Percentiles rank a stretch among this genome's conserved stretches.
phyloP scores from a whole-genome alignment of 257 asterid species.

The Solanum medicagineum region DNA sequence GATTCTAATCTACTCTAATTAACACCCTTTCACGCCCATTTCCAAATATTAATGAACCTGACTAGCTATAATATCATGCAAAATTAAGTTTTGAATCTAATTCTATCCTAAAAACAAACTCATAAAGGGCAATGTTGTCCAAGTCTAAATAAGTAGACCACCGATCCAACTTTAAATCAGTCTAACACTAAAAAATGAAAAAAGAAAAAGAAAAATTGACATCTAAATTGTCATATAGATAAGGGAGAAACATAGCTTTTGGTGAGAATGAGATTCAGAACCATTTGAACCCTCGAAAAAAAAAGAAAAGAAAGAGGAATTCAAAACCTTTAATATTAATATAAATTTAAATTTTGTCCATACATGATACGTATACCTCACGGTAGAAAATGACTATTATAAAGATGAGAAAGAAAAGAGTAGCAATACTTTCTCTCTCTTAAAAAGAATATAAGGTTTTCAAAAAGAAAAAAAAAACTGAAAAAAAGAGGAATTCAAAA shows the following conservation, averaged over 20 bases:
- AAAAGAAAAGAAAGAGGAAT: neutral
- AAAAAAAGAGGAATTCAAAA: neutral
- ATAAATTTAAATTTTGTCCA: neutral
- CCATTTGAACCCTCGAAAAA: neutral
- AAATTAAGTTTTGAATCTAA: too few relatives aligned
- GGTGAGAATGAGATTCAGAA: neutral
- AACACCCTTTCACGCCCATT: too few relatives aligned
- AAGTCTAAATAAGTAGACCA: too few relatives aligned
- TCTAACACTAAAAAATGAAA: too few relatives aligned
- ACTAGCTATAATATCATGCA: too few relatives aligned
- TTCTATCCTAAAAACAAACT: too few relatives aligned
- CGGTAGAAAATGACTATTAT: neutral
- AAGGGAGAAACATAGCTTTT: neutral
- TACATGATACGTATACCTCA: neutral
- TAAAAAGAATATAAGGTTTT: neutral
- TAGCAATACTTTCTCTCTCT: neutral
- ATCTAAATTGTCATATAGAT: neutral
- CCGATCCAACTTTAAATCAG: too few relatives aligned
- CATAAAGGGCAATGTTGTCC: too few relatives aligned
- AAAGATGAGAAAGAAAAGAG: neutral
- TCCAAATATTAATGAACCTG: too few relatives aligned
- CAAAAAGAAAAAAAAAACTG: neutral
- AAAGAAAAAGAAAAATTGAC: neutral
- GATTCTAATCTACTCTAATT: too few relatives aligned
- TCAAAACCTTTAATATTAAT: neutral